A percentile compares a stretch with the other conserved stretches of the same genome.
Evolutionary conservation across 768 basidiomycete genomes (phyloP).

Genomic region (Pleurotus djamor): DNA sequence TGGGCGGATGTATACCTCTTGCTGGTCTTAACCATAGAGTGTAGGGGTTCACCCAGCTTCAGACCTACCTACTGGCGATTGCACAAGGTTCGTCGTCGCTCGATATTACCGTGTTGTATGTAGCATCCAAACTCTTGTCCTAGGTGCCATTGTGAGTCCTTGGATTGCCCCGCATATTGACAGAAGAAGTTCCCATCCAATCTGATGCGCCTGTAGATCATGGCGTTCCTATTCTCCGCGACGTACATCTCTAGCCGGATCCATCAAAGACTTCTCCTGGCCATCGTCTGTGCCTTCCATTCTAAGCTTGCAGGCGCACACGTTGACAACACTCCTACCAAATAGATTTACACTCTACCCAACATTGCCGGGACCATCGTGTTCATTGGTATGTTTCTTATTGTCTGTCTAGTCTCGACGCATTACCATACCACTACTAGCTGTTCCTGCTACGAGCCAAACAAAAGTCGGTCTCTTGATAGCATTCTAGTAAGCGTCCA

Average conservation of each 20-base stretch:
- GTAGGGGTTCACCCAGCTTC: constrained; percentile 44
- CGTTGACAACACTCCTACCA: background rate
- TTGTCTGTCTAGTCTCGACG: background rate
- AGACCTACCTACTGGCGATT: constrained; percentile 52
- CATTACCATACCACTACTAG: constrained; percentile 9
- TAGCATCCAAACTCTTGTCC: constrained; percentile 13
- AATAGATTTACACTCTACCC: constrained; percentile 36
- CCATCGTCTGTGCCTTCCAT: constrained; percentile 28
- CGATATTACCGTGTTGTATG: background rate
- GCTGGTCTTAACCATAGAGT: background rate
- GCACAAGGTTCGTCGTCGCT: constrained; percentile 28
- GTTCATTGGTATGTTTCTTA: constrained; percentile 31
- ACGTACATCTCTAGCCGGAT: constrained; percentile 38
- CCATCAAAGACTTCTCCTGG: constrained; percentile 44
- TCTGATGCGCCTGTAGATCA: constrained; percentile 20
- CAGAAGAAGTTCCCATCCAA: too few relatives aligned
- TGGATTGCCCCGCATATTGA: constrained; percentile 8
- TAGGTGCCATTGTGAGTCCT: constrained; percentile 21
- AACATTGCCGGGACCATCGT: constrained; percentile 50
- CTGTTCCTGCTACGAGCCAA: constrained; percentile 32
- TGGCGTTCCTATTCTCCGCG: constrained; percentile 39
- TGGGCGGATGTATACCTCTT: background rate
- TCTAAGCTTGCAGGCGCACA: background rate
- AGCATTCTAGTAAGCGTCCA: constrained; percentile 41
- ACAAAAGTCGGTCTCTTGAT: constrained; percentile 46